A percentile compares a stretch with the other conserved stretches of the same genome.
These are phyloP conservation scores for Glycine latifolia DNA, from an alignment of 306 rosid genomes.

Conservation along the genomic window DNA sequence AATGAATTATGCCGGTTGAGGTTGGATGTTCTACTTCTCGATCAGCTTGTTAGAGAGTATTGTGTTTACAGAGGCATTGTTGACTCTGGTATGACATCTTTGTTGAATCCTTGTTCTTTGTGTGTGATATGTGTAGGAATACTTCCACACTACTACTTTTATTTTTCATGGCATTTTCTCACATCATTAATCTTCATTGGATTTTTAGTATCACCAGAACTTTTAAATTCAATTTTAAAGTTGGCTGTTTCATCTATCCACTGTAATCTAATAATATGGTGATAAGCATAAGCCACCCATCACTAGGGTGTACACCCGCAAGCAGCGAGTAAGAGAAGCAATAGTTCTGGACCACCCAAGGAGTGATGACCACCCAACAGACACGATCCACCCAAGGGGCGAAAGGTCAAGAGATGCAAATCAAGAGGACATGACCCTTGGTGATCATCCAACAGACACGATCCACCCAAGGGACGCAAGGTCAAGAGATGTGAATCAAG, in stretches of 20 bases:
- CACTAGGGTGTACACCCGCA: too few species aligned
- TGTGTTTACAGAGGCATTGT: conserved; percentile 96
- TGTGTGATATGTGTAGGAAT: not conserved
- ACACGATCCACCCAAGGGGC: too few species aligned
- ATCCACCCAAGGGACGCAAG: too few species aligned
- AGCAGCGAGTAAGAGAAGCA: too few species aligned
- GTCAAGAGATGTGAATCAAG: too few species aligned
- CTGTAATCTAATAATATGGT: conserved; percentile 19
- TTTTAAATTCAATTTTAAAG: conserved; percentile 11
- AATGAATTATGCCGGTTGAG: conserved; percentile 90
- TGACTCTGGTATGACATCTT: conserved; percentile 66
- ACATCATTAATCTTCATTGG: conserved; percentile 33
- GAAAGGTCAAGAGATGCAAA: too few species aligned
- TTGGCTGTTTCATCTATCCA: not conserved
- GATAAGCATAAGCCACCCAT: too few species aligned
- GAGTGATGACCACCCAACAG: too few species aligned
- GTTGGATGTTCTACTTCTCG: conserved; percentile 85
- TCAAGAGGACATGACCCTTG: too few species aligned
- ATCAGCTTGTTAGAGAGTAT: conserved; percentile 95
- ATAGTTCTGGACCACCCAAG: too few species aligned
- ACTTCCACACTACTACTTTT: not conserved
- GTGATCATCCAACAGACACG: too few species aligned
- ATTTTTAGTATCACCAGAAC: not conserved
- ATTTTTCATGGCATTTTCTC: conserved; percentile 27
- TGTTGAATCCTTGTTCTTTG: conserved; percentile 27